Evolutionary conservation across 2,329 filamentous ascomycete genomes (phyloP).

Genomic region (Aspergillus phoenicis): DNA sequence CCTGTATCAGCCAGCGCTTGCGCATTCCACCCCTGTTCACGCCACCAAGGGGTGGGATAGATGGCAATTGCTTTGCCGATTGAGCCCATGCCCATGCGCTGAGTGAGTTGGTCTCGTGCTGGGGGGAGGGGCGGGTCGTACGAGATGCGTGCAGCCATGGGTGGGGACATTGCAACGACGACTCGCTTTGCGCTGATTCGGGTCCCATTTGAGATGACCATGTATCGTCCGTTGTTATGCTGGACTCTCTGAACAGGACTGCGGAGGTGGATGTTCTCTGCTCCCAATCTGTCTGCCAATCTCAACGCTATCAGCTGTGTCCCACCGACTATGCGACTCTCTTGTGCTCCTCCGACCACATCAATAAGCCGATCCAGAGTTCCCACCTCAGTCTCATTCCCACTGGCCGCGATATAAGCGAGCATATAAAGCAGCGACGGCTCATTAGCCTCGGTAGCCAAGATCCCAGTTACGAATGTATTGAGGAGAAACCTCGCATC

Average conservation of each 20-base stretch:
- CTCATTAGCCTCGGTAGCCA: constrained; percentile 12
- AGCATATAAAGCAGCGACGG: constrained; percentile 7
- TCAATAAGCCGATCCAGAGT: constrained; percentile 4
- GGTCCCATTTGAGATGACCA: background rate
- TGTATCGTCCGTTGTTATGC: background rate
- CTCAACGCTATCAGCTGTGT: background rate
- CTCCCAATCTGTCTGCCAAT: background rate
- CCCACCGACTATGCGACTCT: background rate
- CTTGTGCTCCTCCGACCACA: constrained; percentile 6
- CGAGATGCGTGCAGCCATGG: constrained; percentile 4
- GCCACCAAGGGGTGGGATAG: constrained; percentile 24
- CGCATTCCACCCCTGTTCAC: constrained; percentile 23
- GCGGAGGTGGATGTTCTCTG: background rate
- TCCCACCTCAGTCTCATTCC: constrained; percentile 5
- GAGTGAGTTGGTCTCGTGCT: constrained; percentile 15
- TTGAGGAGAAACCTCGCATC: constrained; percentile 11
- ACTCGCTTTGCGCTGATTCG: background rate
- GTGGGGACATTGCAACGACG: constrained; percentile 5
- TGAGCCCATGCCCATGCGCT: constrained; percentile 20
- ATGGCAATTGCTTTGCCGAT: constrained; percentile 18
- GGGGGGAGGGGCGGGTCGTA: constrained; percentile 9
- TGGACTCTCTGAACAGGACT: background rate
- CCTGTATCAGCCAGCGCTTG: constrained; percentile 24
- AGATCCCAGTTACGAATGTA: constrained; percentile 1
- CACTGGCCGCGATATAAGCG: constrained; percentile 3